These are phyloP conservation scores for Cryptococcus jaspeensis DNA, from an alignment of 1,284 basidiomycete species.

Conservation along the genomic window DNA sequence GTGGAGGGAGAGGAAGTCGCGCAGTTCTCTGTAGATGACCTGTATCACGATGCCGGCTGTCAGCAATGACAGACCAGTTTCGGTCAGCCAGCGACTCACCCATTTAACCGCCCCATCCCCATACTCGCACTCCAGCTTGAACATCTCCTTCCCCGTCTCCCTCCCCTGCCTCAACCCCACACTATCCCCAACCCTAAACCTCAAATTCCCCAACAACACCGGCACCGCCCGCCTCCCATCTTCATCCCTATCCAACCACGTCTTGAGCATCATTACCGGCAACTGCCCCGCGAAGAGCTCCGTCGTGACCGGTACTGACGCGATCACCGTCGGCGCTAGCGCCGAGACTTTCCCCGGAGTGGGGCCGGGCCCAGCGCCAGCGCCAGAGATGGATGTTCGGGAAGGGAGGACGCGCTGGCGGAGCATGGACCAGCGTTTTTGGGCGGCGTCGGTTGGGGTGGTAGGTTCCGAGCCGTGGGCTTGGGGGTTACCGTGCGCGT, in stretches of 20 bases:
- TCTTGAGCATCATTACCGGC: conserved; percentile 75
- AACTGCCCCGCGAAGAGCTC: conserved; percentile 80
- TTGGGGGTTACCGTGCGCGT: neutral
- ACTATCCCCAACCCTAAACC: conserved; percentile 50
- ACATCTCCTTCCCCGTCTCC: conserved; percentile 48
- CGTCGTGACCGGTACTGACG: conserved; percentile 73
- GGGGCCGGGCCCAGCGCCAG: conserved; percentile 16
- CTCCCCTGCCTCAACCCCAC: conserved; percentile 34
- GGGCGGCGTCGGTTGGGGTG: conserved; percentile 22
- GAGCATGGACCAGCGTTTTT: conserved; percentile 38
- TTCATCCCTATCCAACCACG: conserved; percentile 92
- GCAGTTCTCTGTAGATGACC: conserved; percentile 89
- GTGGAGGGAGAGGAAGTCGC: conserved; percentile 89
- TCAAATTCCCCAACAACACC: conserved; percentile 62
- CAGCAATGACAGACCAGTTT: neutral
- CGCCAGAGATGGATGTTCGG: conserved; percentile 2
- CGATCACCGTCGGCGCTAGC: conserved; percentile 33
- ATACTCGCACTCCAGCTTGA: conserved; percentile 73
- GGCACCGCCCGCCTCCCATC: conserved; percentile 79
- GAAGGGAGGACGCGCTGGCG: conserved; percentile 33
- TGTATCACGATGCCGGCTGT: conserved; percentile 12
- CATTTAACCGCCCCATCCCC: conserved; percentile 92
- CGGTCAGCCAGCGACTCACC: conserved; percentile 52
- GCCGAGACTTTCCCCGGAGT: conserved; percentile 30
- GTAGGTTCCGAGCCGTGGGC: conserved; percentile 3